phyloP scores from a whole-genome alignment of 164 flowering plant genomes.

The Taxillus chinensis region DNA sequence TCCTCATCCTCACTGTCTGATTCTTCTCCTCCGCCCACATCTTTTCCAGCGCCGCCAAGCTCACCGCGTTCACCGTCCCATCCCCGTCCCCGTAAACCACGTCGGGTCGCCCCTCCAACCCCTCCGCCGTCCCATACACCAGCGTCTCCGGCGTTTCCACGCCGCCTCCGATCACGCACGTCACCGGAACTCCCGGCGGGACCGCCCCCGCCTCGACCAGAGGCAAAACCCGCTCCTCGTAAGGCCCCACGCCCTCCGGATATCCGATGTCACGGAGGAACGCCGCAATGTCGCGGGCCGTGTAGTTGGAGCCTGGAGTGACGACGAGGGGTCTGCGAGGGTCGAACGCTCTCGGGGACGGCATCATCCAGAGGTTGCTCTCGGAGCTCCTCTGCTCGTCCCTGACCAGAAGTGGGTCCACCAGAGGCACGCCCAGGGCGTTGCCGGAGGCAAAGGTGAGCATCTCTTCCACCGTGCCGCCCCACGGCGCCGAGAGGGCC shows the following conservation, averaged over 20 bases:
- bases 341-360: conserved; percentile 43
- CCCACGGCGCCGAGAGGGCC: conserved; percentile 80
- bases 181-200: conserved; percentile 56
- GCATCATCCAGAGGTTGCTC: conserved; percentile 91
- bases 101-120: conserved; percentile 60
- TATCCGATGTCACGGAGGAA: conserved; percentile 75
- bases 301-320: conserved; percentile 28
- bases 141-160: conserved; percentile 57
- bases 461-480: conserved; percentile 71
- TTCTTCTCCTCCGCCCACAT: conserved; percentile 32
- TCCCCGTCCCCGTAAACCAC: conserved; percentile 91
- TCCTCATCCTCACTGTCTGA: conserved; percentile 33
- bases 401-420: conserved; percentile 62
- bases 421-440: conserved; percentile 72
- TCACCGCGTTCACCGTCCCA: conserved; percentile 80
- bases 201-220: conserved; percentile 23
- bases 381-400: conserved; percentile 79
- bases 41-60: conserved; percentile 49
- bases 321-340: conserved; percentile 31
- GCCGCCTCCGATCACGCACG: conserved; percentile 68
- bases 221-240: conserved; percentile 44
- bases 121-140: conserved; percentile 49
- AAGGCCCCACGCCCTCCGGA: conserved; percentile 48
- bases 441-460: conserved; percentile 83
- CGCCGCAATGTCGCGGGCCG: conserved; percentile 32